Evolutionary conservation across 2,329 filamentous ascomycete species (phyloP), one percentile per base, ranked within the genome.

Genomic region (Blastomyces percursus): DNA sequence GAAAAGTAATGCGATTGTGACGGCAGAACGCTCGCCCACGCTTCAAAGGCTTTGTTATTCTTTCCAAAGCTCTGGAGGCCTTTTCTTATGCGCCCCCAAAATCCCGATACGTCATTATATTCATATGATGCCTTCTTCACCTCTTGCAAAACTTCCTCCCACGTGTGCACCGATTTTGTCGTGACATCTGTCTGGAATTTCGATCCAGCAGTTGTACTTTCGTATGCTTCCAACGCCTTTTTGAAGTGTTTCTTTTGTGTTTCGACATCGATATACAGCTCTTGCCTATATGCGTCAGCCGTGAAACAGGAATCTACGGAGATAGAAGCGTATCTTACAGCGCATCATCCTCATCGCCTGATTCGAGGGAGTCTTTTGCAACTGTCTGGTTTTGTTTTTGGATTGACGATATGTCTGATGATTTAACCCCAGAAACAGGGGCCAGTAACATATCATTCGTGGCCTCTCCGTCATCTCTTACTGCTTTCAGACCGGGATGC

Each of bases 111-210:
- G 8, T 58, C 55, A 24, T 58, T 27, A 38, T 58, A 58, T 27
- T 44, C 32, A n/a, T 58, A 38, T 12, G 55, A 58, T n/a, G 55
- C 55, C 9, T 30, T 58, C 5, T 58, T 42, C 9, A 44, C 40
- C 55, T 30, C 55, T 30, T 58, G 12, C 35, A 58, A 30, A 27
- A 58, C 55, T 58, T 58, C 55, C 21, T 58, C 55, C 55, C 55
- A 58, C 6, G 55, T 46, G 27, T 58, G 55, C 21, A 58, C 55
- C 16, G 38, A 24, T 44, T 44, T 58, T 19, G 21, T 44, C 7
- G 55, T 58, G 40, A 58, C 55, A 8, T 58, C 55, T 3, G 55
- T 58, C 55, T 58, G 35, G 38, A 58, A 58, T 44, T 42, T 58
- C 55, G 38, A 58, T 30, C 55, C 55, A 24, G 16, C 38, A 24